Conservation (phyloP, 768 basidiomycete species). For the Tulasnella sp. region DNA sequence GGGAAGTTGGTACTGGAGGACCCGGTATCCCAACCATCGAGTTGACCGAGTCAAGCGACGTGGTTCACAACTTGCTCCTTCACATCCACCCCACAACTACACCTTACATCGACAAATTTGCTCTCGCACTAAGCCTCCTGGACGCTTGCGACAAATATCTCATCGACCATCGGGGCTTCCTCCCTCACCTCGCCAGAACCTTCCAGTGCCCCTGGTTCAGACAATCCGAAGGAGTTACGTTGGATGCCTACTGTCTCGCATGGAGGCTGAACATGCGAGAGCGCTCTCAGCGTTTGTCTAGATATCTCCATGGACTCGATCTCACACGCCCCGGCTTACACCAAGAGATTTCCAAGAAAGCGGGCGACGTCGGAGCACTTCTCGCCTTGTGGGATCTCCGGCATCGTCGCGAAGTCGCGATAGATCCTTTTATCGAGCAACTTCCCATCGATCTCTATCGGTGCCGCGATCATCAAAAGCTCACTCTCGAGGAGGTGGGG, state of each 20-base stretch:
- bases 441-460: neutral
- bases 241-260: neutral
- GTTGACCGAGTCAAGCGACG: constrained; percentile 28
- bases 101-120: neutral
- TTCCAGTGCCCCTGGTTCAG: neutral
- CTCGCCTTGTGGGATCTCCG: constrained; percentile 9
- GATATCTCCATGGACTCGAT: neutral
- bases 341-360: neutral
- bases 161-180: constrained; percentile 1
- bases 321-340: neutral
- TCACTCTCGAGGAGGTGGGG: neutral
- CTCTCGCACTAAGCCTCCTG: constrained; percentile 6
- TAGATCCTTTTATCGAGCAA: neutral
- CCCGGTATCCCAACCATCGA: constrained; percentile 19
- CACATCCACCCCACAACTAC: constrained; percentile 30
- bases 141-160: constrained; percentile 31
- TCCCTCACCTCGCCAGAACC: neutral
- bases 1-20: constrained; percentile 34
- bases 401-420: neutral
- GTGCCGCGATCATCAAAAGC: neutral
- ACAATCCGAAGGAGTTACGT: neutral
- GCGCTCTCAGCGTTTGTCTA: neutral
- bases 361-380: neutral
- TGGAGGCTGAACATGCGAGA: neutral
- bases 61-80: constrained; percentile 31